Evolutionary conservation across 208 protist genomes (phyloP).

Genomic region (Wallacemonas sp.): DNA sequence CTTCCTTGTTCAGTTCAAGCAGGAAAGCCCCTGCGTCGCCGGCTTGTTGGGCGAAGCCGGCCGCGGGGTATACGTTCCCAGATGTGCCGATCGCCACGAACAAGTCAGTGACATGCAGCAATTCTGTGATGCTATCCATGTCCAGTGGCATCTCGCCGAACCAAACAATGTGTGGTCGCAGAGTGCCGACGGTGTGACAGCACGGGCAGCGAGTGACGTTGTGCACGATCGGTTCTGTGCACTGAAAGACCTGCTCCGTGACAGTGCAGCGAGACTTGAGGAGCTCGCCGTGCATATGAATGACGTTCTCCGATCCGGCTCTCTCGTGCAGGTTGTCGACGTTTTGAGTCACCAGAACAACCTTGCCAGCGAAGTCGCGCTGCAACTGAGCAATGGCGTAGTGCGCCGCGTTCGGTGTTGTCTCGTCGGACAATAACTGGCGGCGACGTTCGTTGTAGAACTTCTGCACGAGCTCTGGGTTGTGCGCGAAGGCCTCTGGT

Average conservation of each 20-base stretch:
- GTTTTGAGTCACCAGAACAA: constrained; percentile 74
- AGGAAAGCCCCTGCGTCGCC: constrained; percentile 33
- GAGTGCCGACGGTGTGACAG: constrained; percentile 38
- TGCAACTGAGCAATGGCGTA: constrained; percentile 46
- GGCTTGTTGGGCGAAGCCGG: constrained; percentile 41
- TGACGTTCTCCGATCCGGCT: constrained; percentile 46
- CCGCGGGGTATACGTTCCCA: constrained; percentile 75
- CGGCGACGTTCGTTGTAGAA: constrained; percentile 69
- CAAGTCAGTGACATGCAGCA: constrained; percentile 39
- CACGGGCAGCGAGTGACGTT: constrained; percentile 38
- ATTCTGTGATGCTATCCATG: constrained; percentile 50
- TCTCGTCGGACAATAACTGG: constrained; percentile 22
- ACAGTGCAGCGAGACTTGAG: constrained; percentile 56
- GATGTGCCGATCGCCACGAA: constrained; percentile 79
- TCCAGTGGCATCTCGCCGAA: constrained; percentile 76
- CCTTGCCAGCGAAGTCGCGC: constrained; percentile 27
- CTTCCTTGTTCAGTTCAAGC: constrained; percentile 63
- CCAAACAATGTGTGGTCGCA: constrained; percentile 84
- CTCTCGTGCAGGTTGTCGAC: constrained; percentile 79
- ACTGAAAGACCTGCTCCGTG: constrained; percentile 34
- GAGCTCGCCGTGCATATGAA: constrained; percentile 87
- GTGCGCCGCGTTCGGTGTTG: constrained; percentile 61
- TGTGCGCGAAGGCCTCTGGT: constrained; percentile 38
- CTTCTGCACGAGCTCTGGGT: constrained; percentile 50
- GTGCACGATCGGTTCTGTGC: constrained; percentile 24